Base-by-base conservation (phyloP, 1,139 yeast species). In the Suhomyces coccinellae region DNA sequence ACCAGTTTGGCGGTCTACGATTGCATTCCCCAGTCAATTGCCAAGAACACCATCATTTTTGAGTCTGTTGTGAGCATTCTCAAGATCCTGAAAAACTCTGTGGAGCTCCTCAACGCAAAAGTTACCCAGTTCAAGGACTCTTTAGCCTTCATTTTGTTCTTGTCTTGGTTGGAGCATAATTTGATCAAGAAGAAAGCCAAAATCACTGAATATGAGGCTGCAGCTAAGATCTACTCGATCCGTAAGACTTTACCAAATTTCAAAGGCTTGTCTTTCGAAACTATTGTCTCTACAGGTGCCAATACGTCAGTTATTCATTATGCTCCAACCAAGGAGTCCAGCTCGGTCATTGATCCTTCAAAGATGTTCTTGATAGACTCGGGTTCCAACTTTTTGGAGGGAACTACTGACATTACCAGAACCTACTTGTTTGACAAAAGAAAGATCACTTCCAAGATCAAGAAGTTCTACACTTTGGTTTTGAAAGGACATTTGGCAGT, bases 381-480 rank as follows among this genome's bases (percentile, higher is more conserved):
- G 0, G 85, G 85, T 4, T 76, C 79, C 5, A 84, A 80, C 43
- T 80, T 68, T 54, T 62, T 79, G 40, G 82, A 80, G 56, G 84
- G 84, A 3, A 80, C 85, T 1, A 80, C 85, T 1, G 84, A 79
- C 56, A 79, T 79, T 10, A 79, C 85, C 3, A 63, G 85, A 47
- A 77, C 83, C 0, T 65, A 67, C 46, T 72, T 73, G 53, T 77
- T 79, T 52, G 71, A 71, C 6, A 36, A 56, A 33, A 58, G 58
- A 0, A 59, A 58, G 0, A 45, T 56, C 34, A 54, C 55, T 40
- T 65, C 51, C 12, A 65, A 52, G 33, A 60, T 56, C 62, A 69
- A 55, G 54, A 77, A 66, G 57, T 71, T 63, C 44, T 79, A 79
- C 52, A 71, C 83, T 0, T 61, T 79, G 31, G 85, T 80, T 1